Evolutionary conservation across 148 eudicot genomes (phyloP).

Genomic region (Pouteria glomerata): DNA sequence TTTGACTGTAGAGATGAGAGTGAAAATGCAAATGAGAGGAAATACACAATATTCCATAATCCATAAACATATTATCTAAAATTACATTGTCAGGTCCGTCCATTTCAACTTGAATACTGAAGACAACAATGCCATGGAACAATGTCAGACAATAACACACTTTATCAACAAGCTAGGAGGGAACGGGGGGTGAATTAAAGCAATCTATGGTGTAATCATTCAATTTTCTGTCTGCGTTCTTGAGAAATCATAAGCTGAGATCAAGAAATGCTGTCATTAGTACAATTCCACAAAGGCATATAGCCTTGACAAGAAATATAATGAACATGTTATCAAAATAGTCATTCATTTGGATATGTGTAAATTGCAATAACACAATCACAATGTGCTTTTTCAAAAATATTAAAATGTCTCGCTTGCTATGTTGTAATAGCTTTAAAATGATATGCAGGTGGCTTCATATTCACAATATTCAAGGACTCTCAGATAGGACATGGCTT

Average conservation of each 20-base stretch:
- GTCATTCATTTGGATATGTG: background rate
- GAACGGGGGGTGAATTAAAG: background rate
- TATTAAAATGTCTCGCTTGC: background rate
- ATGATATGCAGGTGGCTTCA: too few relatives aligned
- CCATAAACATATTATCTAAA: background rate
- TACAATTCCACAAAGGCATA: background rate
- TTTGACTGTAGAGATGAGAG: constrained; percentile 46
- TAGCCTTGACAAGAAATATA: background rate
- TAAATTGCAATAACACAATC: background rate
- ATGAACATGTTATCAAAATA: background rate
- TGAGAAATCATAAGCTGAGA: too few relatives aligned
- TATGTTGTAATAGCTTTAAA: background rate
- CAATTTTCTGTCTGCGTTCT: background rate
- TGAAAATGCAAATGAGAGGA: constrained; percentile 1
- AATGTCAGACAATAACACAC: background rate
- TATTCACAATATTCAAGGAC: background rate
- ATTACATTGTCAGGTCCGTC: background rate
- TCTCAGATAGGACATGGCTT: background rate
- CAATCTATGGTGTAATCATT: background rate
- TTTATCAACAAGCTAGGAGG: background rate
- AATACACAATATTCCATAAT: background rate
- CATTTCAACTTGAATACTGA: background rate
- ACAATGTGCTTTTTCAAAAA: background rate
- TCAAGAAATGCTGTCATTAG: background rate
- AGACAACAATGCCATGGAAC: background rate